phyloP scores from a whole-genome alignment of 1,284 basidiomycete species.

The Sporisorium graminicola region DNA sequence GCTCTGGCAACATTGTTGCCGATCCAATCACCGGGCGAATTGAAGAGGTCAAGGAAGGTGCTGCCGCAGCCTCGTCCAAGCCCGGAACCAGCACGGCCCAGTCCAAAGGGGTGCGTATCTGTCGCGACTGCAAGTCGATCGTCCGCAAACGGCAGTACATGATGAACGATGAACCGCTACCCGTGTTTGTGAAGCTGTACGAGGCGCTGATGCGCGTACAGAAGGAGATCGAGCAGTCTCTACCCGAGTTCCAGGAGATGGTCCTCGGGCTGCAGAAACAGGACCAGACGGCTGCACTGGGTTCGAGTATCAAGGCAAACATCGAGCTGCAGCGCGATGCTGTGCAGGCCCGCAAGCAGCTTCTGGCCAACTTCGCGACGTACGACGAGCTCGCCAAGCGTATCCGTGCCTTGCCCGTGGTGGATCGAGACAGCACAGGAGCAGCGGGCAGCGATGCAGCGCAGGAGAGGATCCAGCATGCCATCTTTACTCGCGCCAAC shows the following conservation, averaged over 20 bases:
- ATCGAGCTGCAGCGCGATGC: conserved; percentile 73
- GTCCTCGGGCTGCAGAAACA: conserved; percentile 74
- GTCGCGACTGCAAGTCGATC: conserved; percentile 81
- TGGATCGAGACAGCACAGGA: conserved; percentile 11
- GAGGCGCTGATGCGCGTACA: conserved; percentile 82
- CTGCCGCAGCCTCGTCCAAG: conserved; percentile 16
- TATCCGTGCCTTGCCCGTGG: conserved; percentile 78
- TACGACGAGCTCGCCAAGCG: conserved; percentile 90
- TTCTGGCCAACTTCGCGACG: conserved; percentile 84
- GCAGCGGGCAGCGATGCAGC: conserved; percentile 70
- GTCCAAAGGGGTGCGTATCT: conserved; percentile 74
- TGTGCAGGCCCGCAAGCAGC: conserved; percentile 79
- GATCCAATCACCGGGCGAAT: conserved; percentile 46
- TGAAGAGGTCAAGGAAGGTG: conserved; percentile 49
- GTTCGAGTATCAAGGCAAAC: conserved; percentile 61
- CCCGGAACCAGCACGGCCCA: conserved; percentile 7
- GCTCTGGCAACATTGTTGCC: conserved; percentile 55
- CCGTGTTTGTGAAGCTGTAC: conserved; percentile 72
- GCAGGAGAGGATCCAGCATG: conserved; percentile 85
- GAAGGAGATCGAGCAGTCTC: conserved; percentile 78
- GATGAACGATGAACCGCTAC: conserved; percentile 77
- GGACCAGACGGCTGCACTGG: conserved; percentile 57
- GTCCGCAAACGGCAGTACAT: conserved; percentile 84
- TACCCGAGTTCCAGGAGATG: conserved; percentile 81
- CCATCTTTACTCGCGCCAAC: conserved; percentile 82